Evolutionary conservation across 1,284 basidiomycete species (phyloP).

Genomic region (Tylopilus sp.): DNA sequence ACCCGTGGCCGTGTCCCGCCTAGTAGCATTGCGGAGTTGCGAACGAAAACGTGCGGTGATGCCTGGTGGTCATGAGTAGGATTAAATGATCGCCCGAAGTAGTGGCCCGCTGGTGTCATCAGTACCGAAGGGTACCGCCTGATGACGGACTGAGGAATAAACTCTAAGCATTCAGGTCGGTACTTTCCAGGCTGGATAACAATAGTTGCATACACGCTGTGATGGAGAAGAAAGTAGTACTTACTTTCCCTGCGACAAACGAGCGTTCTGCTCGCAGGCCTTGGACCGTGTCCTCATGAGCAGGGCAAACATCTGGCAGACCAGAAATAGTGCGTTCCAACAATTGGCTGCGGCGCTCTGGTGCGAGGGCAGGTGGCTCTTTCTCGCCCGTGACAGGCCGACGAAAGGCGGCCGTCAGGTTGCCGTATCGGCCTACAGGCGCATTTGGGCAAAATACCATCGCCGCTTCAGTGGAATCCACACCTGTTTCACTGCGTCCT

Average conservation of each 20-base stretch:
- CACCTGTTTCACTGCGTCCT: not conserved
- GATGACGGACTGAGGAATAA: slow-evolving; percentile 29
- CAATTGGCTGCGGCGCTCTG: not conserved
- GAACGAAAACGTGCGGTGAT: not conserved
- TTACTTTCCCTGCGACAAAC: slow-evolving; percentile 3
- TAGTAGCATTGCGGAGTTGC: slow-evolving; percentile 4
- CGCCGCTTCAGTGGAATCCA: not conserved
- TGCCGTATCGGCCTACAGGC: not conserved
- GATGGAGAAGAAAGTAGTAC: slow-evolving; percentile 1
- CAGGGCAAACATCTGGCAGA: not conserved
- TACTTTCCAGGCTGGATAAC: slow-evolving; percentile 7
- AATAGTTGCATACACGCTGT: not conserved
- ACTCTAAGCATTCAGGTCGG: slow-evolving; percentile 25
- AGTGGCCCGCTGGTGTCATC: not conserved
- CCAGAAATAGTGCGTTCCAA: not conserved
- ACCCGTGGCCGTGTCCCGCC: slow-evolving; percentile 6
- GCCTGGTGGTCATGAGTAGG: slow-evolving; percentile 3
- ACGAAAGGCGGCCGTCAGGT: not conserved
- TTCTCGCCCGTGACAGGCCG: slow-evolving; percentile 5
- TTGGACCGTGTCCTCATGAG: not conserved
- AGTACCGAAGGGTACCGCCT: slow-evolving; percentile 20
- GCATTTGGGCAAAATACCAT: slow-evolving; percentile 8
- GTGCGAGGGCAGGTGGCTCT: not conserved
- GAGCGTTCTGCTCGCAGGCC: not conserved
- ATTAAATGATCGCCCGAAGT: not conserved